phyloP scores from a whole-genome alignment of 495 filamentous ascomycete species.

The Stereocaulon alpinum region DNA sequence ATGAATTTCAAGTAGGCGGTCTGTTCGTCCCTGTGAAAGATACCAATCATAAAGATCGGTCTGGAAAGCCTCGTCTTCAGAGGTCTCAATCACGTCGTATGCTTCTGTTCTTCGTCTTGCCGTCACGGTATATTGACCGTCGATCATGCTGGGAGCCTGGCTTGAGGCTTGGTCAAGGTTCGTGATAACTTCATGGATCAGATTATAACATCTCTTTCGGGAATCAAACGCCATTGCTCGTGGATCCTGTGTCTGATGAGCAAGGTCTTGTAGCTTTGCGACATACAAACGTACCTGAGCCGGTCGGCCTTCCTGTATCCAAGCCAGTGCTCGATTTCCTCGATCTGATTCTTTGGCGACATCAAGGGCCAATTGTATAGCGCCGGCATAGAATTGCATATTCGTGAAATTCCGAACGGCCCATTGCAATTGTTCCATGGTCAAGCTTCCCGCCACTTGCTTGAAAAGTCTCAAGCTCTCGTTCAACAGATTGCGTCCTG shows the following conservation, averaged over 20 bases:
- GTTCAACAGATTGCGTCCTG: conserved; percentile 70
- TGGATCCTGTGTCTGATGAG: conserved; percentile 51
- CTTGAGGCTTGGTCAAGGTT: conserved; percentile 60
- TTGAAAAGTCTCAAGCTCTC: conserved; percentile 83
- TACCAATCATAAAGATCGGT: conserved; percentile 97
- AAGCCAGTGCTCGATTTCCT: conserved; percentile 68
- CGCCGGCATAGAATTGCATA: conserved; percentile 86
- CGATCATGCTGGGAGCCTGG: conserved; percentile 55
- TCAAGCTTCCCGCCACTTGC: conserved; percentile 71
- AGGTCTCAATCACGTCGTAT: conserved; percentile 73
- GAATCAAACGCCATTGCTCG: conserved; percentile 54
- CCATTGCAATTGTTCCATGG: conserved; percentile 66
- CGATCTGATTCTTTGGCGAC: conserved; percentile 76
- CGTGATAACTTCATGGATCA: conserved; percentile 67
- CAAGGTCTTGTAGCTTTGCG: conserved; percentile 24
- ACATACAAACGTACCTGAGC: conserved; percentile 33
- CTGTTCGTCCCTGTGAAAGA: conserved; percentile 64
- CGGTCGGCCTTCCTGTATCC: conserved; percentile 55
- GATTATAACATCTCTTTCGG: conserved; percentile 69
- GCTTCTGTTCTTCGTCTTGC: conserved; percentile 76
- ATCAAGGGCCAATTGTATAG: conserved; percentile 75
- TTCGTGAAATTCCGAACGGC: conserved; percentile 67
- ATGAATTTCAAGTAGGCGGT: conserved; percentile 71
- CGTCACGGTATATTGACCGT: conserved; percentile 64
- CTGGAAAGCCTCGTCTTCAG: conserved; percentile 84